Base-by-base conservation (phyloP, 164 flowering plant species). In the Aristolochia fimbriata region DNA sequence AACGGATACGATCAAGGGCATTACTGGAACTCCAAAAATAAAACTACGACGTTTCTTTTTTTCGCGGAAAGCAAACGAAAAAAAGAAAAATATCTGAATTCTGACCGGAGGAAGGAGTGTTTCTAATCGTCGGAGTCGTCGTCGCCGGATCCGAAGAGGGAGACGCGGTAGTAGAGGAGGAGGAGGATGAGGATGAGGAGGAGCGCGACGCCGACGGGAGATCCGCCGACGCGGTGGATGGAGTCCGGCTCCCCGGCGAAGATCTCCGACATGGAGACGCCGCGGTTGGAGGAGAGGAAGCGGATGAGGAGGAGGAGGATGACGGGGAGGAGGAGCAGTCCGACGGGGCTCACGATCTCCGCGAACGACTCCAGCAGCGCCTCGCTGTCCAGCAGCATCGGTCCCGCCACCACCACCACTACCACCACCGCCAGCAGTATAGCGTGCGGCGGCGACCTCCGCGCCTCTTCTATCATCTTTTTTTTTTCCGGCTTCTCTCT, bases 131-230 rank as follows among this genome's bases (percentile, higher is more conserved):
- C 58, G 37, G 65, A 62, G 45, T 33, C 55, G 31, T 83, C 88
- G 52, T 65, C 87, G 25, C 81, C 92, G 55, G 65, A 59, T 13
- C 94, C 90, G 61, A 86, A 83, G 64, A 88, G 70, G 59, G 95
- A 83, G 51, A 81, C 16, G 2, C 83, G 77, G 59, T 83, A 64
- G 71, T 84, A 81, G 47, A 92, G 78, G 56, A 88, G 81, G 41
- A 88, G 69, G 65, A 91, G 65, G 30, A 84, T 54, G 69, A 92
- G 78, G 12, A 78, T 4, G 11, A 88, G 89, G 56, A 92, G 37
- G 53, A 87, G 75, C 0, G 91, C 96, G 6, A 92, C 93, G 20
- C 98, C 98, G 52, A 86, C 75, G 0, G 97, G 96, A 0, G 96
- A 91, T 1, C 97, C 96, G 47, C 88, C 82, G 69, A 76, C 85